phyloP scores from a whole-genome alignment of 1,284 basidiomycete genomes.

The Volvariella volvacea region DNA sequence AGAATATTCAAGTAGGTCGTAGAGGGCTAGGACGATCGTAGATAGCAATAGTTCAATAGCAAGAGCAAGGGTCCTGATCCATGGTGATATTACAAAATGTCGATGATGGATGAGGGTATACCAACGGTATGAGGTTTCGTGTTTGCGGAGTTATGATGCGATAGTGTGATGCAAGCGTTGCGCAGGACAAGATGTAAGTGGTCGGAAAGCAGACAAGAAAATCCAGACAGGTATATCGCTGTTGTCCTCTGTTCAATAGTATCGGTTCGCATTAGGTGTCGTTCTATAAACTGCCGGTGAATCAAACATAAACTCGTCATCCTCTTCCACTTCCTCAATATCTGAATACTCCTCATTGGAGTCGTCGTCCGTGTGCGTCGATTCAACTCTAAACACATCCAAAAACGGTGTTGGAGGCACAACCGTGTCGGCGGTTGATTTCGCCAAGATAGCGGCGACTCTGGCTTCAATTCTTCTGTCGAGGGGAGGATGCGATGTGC shows the following conservation, averaged over 20 bases:
- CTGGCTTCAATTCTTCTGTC: slow-evolving; percentile 65
- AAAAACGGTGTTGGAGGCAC: slow-evolving; percentile 69
- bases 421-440: slow-evolving; percentile 54
- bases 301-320: slow-evolving; percentile 68
- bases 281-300: slow-evolving; percentile 36
- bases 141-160: too few relatives aligned
- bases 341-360: slow-evolving; percentile 45
- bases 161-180: too few relatives aligned
- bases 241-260: slow-evolving; percentile 19
- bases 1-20: too few relatives aligned
- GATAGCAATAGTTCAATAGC: too few relatives aligned
- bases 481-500: slow-evolving; percentile 28
- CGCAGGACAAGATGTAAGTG: too few relatives aligned
- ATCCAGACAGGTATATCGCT: too few relatives aligned
- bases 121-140: too few relatives aligned
- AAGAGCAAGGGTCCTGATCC: too few relatives aligned
- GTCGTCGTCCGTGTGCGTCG: slow-evolving; percentile 33
- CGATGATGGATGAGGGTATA: too few relatives aligned
- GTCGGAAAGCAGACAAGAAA: too few relatives aligned
- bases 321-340: slow-evolving; percentile 57
- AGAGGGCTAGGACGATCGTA: too few relatives aligned
- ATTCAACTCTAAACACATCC: slow-evolving; percentile 65
- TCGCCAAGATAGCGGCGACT: slow-evolving; percentile 73
- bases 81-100: too few relatives aligned
- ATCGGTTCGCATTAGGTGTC: slow-evolving; percentile 32